These are phyloP conservation scores for Peronospora farinosa DNA, from an alignment of 352 stramenopile species.

Conservation along the genomic window DNA sequence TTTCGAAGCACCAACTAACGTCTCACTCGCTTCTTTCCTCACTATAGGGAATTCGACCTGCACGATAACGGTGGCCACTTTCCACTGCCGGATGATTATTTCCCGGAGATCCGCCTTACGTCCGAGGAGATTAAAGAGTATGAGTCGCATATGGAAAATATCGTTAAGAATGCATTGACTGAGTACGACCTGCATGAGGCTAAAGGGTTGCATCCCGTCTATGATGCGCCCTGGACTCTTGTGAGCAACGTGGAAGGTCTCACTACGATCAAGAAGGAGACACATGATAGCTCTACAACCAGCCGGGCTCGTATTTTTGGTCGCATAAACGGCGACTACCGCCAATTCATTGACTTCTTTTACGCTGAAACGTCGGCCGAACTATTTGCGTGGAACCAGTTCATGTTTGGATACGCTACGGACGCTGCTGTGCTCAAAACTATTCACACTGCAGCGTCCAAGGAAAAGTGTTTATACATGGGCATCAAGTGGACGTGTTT, in stretches of 20 bases:
- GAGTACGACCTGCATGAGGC: slow-evolving; percentile 40
- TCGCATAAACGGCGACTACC: slow-evolving; percentile 53
- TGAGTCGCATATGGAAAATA: slow-evolving; percentile 33
- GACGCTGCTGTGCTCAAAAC: slow-evolving; percentile 69
- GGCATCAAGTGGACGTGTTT: slow-evolving; percentile 81
- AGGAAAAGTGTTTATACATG: slow-evolving; percentile 53
- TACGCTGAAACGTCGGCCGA: slow-evolving; percentile 61
- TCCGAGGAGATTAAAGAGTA: slow-evolving; percentile 25
- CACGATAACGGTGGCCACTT: slow-evolving; percentile 30
- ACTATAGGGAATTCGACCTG: slow-evolving; percentile 10
- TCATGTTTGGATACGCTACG: slow-evolving; percentile 56
- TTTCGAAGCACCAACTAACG: background rate
- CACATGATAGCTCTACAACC: slow-evolving; percentile 10
- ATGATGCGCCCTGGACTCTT: slow-evolving; percentile 29
- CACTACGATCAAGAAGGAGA: slow-evolving; percentile 38
- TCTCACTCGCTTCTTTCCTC: slow-evolving; percentile 3
- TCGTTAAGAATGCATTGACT: slow-evolving; percentile 31
- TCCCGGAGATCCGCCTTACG: slow-evolving; percentile 33
- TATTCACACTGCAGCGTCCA: slow-evolving; percentile 45
- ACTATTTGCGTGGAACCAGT: slow-evolving; percentile 66
- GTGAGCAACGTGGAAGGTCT: slow-evolving; percentile 32
- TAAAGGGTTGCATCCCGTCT: slow-evolving; percentile 28
- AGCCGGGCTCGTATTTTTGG: slow-evolving; percentile 52
- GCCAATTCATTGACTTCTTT: slow-evolving; percentile 65
- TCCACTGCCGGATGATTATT: slow-evolving; percentile 39